Evolutionary conservation across 805 yeast species (phyloP).

Genomic region (Brettanomyces bruxellensis): DNA sequence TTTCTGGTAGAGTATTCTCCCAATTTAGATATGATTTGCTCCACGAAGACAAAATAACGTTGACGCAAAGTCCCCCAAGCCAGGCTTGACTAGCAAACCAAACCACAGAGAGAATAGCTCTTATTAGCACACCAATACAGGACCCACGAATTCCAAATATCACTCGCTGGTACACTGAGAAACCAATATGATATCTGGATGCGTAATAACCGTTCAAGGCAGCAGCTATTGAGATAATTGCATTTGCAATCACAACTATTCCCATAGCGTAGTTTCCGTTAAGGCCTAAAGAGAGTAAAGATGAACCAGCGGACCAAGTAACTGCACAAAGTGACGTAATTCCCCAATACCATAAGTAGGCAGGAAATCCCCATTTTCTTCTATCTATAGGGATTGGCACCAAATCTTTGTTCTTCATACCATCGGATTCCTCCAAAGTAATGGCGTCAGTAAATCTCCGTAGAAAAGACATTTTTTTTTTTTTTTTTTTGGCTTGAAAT

Average conservation of each 20-base stretch:
- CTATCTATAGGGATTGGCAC: background rate
- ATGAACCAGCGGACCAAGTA: conserved; percentile 34
- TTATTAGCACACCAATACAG: conserved; percentile 29
- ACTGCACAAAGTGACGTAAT: conserved; percentile 1
- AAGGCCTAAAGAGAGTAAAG: conserved; percentile 31
- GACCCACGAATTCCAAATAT: conserved; percentile 39
- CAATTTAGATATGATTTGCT: conserved; percentile 30
- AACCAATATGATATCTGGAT: conserved; percentile 39
- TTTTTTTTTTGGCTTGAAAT: background rate
- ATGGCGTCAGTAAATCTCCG: background rate
- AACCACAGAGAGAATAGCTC: conserved; percentile 35
- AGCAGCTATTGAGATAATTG: conserved; percentile 32
- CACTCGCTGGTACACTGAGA: conserved; percentile 32
- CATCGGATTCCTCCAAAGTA: background rate
- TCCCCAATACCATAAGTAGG: conserved; percentile 1
- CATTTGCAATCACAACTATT: conserved; percentile 30
- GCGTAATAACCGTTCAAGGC: conserved; percentile 39
- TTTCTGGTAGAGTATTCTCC: conserved; percentile 31
- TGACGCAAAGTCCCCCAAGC: conserved; percentile 36
- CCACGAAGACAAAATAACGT: conserved; percentile 30
- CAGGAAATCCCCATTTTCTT: conserved; percentile 2
- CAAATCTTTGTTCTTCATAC: conserved; percentile 1
- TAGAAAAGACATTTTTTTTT: background rate
- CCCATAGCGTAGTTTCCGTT: conserved; percentile 17
- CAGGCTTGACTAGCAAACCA: conserved; percentile 39